Evolutionary conservation across 345 rosid species (phyloP), one percentile per base, ranked within the genome.

Genomic region (Chamaenerion angustifolium): DNA sequence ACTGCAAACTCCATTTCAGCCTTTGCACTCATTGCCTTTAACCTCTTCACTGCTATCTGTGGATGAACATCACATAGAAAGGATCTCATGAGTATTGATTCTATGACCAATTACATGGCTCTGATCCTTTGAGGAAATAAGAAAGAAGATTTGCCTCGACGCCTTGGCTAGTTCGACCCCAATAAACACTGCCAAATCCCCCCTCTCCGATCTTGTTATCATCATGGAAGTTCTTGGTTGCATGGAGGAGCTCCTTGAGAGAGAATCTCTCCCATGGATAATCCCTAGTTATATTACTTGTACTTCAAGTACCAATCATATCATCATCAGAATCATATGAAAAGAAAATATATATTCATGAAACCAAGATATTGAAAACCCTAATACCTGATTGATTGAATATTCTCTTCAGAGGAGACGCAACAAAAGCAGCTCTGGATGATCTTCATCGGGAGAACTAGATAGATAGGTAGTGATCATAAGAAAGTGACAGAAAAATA

Each of bases 181-280:
- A 72, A 16, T 74, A 82, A 10, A 82, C 85, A 35, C 79, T 76
- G 25, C 85, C 90, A 37, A 70, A 82, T 3, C 85, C 85, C 8
- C 85, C 90, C 51, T 82, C 85, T 6, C 90, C 85, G 5, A 82
- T 79, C 68, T 79, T 82, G 55, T 74, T 82, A 54, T 79, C 83
- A 11, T 76, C 49, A 35, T 72, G 76, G 52, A 82, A 82, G 46
- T 67, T 75, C 63, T 82, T 82, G 42, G 90, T 76, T 31, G 90
- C 83, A 6, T 70, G 71, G 19, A 79, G 65, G 49, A 82, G 64
- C 67, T 76, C 79, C 68, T 76, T 76, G 14, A 82, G 68, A 6
- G 75, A 49, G 56, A 70, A 82, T 17, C 55, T 66, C 56, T 74
- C 68, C 90, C 83, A 79, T 13, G 79, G 81, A 45, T 76, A 79